Base-by-base conservation (phyloP, 129 eudicot species). In the Arctium lappa region DNA sequence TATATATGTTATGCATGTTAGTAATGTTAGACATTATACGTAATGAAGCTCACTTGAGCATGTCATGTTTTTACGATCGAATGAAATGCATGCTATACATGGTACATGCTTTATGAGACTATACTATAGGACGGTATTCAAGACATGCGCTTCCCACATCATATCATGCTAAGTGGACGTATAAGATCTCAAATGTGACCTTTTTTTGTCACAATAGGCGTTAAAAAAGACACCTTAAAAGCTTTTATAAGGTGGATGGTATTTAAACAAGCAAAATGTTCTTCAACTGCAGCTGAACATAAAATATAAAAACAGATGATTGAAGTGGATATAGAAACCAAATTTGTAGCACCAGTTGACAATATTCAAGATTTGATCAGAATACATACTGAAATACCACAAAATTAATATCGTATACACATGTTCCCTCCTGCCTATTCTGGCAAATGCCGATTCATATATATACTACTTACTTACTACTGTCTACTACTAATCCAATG, bases 371-470 rank as follows among this genome's bases (percentile, higher is more conserved):
- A 78, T 50, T 37, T 66, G 65, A 81, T 77, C 56, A 1, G 11
- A 53, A 79, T 60, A 56, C 30, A 76, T 48, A 69, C 60, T 30
- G 34, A 69, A 77, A 27, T 60, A 60, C 66, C 81, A 22, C 44
- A 22, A 22, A 82, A 74, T 72, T 73, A 65, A 66, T 1, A 2
- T 13, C 37, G 44, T 3, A 38, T 31, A 69, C 77, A 74, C 50
- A 42, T 42, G 50, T 12, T 72, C 32, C 11, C 27, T 33, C 5
- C 42, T 73, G 76, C 46, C 86, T 76, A 69, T 76, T 65, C 46
- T 27, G 75, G 80, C 80, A 40, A 60, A 62, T 63, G 87, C 76
- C 83, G 48, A 74, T 68, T 50, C 87, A 65, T 73, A 65, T 84
- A 84, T 79, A 78, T 84, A 84, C 82, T 74, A 32, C 10, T 46